A percentile compares a stretch with the other conserved stretches of the same genome.
phyloP scores from a whole-genome alignment of 225 moss, liverwort and hornwort species.

The Physcomitrium patens region DNA sequence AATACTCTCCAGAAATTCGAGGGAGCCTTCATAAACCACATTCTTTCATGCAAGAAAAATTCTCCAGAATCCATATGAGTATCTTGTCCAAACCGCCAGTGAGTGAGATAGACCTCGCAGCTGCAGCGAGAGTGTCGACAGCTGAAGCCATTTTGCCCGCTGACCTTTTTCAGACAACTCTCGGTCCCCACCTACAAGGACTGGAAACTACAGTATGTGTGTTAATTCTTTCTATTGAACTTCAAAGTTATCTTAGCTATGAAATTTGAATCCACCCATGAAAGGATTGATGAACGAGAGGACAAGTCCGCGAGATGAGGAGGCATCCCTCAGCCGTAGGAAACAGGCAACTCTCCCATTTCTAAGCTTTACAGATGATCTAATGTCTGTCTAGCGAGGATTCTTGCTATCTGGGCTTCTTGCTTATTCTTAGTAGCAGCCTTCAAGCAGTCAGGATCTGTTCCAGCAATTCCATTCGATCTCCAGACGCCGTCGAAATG shows the following conservation, averaged over 20 bases:
- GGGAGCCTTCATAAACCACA: no score
- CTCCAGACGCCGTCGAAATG: background rate
- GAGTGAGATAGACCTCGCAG: background rate
- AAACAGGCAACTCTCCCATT: background rate
- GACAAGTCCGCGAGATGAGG: background rate
- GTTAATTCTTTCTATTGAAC: background rate
- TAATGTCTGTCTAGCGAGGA: background rate
- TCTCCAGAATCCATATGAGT: background rate
- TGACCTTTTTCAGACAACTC: background rate
- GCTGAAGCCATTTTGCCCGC: background rate
- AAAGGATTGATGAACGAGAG: background rate
- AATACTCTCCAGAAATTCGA: background rate
- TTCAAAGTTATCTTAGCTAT: background rate
- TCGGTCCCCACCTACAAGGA: background rate
- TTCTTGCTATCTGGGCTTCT: background rate
- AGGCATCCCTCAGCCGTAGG: conserved; percentile 1
- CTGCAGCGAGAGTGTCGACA: background rate
- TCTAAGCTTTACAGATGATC: background rate
- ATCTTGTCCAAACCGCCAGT: background rate
- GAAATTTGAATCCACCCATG: no score
- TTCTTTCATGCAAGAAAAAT: background rate
- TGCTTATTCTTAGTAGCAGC: background rate
- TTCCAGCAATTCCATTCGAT: no score
- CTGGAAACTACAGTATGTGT: background rate
- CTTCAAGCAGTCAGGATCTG: no score